These are phyloP conservation scores for Ophiosphaerella herpotricha DNA, from an alignment of 2,329 filamentous ascomycete genomes.

Conservation along the genomic window DNA sequence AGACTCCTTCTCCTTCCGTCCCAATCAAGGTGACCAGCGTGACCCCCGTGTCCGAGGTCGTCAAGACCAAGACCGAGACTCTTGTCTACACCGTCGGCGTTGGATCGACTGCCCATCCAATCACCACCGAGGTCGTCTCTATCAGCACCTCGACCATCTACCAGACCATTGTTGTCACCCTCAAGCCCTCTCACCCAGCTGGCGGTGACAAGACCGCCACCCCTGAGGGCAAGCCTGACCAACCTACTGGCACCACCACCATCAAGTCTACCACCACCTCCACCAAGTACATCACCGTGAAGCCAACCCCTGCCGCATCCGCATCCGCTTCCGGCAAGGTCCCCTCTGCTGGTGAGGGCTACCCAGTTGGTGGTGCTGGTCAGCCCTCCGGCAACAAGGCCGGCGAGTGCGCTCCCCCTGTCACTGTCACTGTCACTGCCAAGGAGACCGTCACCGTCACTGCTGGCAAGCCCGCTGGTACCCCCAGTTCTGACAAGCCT, in stretches of 20 bases:
- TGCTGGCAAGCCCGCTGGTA: slow-evolving; percentile 20
- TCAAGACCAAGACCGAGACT: slow-evolving; percentile 46
- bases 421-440: slow-evolving; percentile 44
- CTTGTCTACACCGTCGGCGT: slow-evolving; percentile 50
- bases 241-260: slow-evolving; percentile 29
- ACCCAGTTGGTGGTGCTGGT: slow-evolving; percentile 17
- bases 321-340: slow-evolving; percentile 6
- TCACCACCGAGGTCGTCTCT: slow-evolving; percentile 45
- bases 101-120: slow-evolving; percentile 51
- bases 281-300: slow-evolving; percentile 43
- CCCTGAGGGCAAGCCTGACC: slow-evolving; percentile 10
- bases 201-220: slow-evolving; percentile 8
- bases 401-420: slow-evolving; percentile 38
- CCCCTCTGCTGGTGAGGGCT: slow-evolving; percentile 18
- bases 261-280: slow-evolving; percentile 40
- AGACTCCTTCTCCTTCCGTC: slow-evolving; percentile 15
- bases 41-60: slow-evolving; percentile 31
- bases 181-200: slow-evolving; percentile 22
- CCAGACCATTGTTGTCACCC: slow-evolving; percentile 38
- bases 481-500: slow-evolving; percentile 10
- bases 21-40: slow-evolving; percentile 19
- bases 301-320: slow-evolving; percentile 22
- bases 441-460: slow-evolving; percentile 47
- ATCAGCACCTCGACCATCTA: slow-evolving; percentile 41
- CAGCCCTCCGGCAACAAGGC: slow-evolving; percentile 8